Base-by-base conservation (phyloP, 2,329 filamentous ascomycete genomes). In the Bertia moriformis region DNA sequence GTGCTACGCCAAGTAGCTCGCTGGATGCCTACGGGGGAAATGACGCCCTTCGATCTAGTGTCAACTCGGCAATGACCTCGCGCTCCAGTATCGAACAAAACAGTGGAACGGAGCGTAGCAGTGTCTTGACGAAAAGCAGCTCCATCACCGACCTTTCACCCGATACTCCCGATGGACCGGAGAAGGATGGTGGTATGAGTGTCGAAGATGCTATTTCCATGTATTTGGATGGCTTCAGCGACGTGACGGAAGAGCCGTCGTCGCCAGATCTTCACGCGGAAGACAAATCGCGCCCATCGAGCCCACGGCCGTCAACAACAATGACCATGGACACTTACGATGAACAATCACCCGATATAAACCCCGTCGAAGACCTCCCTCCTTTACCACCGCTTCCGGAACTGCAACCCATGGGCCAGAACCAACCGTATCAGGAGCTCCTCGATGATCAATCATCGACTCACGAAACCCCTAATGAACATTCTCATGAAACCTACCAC, bases 51-150 rank as follows among this genome's bases (percentile, higher is more conserved):
- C 32, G 32, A 14, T 10, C 10, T 15, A 35, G 32, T 18, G 12
- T 35, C 10, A 35, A 35, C 15, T 35, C 32, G 10, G 15, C 10
- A 10, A 35, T 35, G 32, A 35, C 32, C 10, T 35, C 32, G 32
- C 32, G 32, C 7, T 35, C 32, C 7, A 35, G 32, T 15, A 35
- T 35, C 17, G 32, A 35, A 18, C 32, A 35, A 17, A 18, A 13
- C 17, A 35, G 32, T 35, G 32, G 32, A 14, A 77, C 71, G 2
- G 70, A 74, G 42, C 61, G 70, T 37, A 77, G 71, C 50, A 78
- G 73, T 46, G 59, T 76, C 32, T 53, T 65, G 36, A 75, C 72
- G 0, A 69, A 67, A 37, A 62, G 66, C 41, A 76, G 69, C 52
- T 72, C 69, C 3, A 56, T 66, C 30, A 74, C 38, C 7, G 32